Percentiles rank a stretch among this genome's conserved stretches.
phyloP scores from a whole-genome alignment of 495 filamentous ascomycete genomes.

The Hyphodiscus hymeniophilus region DNA sequence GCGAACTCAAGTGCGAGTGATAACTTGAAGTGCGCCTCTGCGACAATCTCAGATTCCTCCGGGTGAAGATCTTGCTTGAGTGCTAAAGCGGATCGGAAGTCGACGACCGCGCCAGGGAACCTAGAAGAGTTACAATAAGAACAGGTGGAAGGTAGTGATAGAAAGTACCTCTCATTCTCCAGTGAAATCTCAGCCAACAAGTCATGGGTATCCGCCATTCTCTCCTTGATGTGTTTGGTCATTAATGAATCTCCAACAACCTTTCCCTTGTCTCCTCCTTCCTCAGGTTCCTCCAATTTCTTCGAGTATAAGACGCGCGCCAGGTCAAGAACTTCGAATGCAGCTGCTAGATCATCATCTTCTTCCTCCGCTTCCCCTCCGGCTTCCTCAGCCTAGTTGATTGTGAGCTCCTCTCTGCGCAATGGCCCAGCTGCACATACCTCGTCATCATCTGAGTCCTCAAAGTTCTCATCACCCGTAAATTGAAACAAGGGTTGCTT shows the following conservation, averaged over 20 bases:
- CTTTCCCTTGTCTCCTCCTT: constrained; percentile 42
- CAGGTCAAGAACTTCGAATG: constrained; percentile 87
- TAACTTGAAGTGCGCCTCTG: constrained; percentile 92
- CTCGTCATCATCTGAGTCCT: constrained; percentile 62
- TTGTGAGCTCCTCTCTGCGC: background rate
- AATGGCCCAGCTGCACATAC: constrained; percentile 7
- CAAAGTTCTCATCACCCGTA: constrained; percentile 88
- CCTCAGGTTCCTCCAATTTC: constrained; percentile 39
- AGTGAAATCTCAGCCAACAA: constrained; percentile 89
- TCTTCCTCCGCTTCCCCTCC: constrained; percentile 54
- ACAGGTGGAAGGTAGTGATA: background rate
- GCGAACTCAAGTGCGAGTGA: constrained; percentile 93
- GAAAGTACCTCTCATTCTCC: constrained; percentile 67
- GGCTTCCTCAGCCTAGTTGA: constrained; percentile 9
- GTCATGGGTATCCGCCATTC: constrained; percentile 84
- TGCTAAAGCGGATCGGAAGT: constrained; percentile 64
- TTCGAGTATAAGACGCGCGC: constrained; percentile 70
- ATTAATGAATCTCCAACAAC: constrained; percentile 39
- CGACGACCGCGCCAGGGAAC: constrained; percentile 71
- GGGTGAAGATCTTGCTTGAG: constrained; percentile 72
- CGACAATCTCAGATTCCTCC: constrained; percentile 69
- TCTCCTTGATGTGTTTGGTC: constrained; percentile 62
- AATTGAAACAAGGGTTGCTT: constrained; percentile 83
- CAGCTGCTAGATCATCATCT: constrained; percentile 83
- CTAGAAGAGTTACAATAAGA: constrained; percentile 26